Percentiles rank a stretch among this genome's conserved stretches.
Evolutionary conservation across 495 filamentous ascomycete species (phyloP).

Genomic region (Coniosporium apollinis): DNA sequence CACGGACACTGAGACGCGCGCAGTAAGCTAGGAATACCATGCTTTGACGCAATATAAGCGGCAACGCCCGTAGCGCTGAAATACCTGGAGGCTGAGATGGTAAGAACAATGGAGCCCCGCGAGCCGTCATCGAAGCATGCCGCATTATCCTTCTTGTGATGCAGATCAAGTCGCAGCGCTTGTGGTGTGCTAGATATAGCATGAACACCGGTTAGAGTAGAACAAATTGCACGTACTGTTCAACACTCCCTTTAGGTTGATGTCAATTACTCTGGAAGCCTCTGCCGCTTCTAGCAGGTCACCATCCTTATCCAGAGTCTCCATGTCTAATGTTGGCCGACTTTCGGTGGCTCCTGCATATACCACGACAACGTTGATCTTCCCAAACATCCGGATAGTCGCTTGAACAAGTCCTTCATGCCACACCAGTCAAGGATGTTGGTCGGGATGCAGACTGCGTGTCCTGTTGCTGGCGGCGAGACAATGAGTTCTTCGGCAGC

Average conservation of each 20-base stretch:
- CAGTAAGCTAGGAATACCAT: not conserved
- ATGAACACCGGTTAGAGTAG: not conserved
- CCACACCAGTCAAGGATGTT: too few relatives aligned
- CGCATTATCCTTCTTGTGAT: slow-evolving; percentile 1
- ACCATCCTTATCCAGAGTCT: not conserved
- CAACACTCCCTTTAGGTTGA: slow-evolving; percentile 1
- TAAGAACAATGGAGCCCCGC: too few relatives aligned
- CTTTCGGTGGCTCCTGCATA: too few relatives aligned
- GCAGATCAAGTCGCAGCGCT: not conserved
- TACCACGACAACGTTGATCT: too few relatives aligned
- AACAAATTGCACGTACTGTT: slow-evolving; percentile 1
- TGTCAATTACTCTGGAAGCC: not conserved
- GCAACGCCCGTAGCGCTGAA: not conserved
- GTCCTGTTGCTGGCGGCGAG: too few relatives aligned
- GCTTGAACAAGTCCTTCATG: too few relatives aligned
- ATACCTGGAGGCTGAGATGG: not conserved
- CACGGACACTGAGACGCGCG: not conserved
- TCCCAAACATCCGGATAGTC: too few relatives aligned
- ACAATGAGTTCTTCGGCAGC: too few relatives aligned
- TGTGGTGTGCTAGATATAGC: slow-evolving; percentile 1
- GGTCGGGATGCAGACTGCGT: too few relatives aligned
- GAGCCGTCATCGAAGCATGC: not conserved
- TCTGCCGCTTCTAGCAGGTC: slow-evolving; percentile 1
- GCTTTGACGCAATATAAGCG: slow-evolving; percentile 1
- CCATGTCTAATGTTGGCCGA: too few relatives aligned